phyloP scores from a whole-genome alignment of 345 rosid species.

The Camelina laxa region DNA sequence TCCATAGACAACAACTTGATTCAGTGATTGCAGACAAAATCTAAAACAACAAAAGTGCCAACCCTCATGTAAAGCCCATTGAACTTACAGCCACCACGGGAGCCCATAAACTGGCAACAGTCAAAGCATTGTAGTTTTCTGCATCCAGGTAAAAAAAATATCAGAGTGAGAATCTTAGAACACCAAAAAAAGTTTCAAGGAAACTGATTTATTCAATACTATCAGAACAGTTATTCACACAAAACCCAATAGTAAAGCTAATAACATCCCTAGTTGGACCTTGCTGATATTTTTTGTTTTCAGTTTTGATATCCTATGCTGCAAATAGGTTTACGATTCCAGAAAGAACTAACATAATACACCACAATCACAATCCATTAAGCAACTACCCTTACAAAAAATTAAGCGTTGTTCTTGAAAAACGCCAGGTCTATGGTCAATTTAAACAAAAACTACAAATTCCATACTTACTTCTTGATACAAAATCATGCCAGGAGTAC shows the following conservation, averaged over 20 bases:
- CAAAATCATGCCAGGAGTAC: conserved; percentile 98
- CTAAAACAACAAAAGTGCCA: conserved; percentile 19
- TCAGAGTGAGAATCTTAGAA: conserved; percentile 27
- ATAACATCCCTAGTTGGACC: conserved; percentile 16
- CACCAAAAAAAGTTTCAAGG: neutral
- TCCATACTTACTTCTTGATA: conserved; percentile 67
- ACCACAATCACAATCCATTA: conserved; percentile 1
- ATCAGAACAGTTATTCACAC: conserved; percentile 13
- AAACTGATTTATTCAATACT: conserved; percentile 1
- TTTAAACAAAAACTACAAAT: conserved; percentile 1
- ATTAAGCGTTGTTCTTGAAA: conserved; percentile 11
- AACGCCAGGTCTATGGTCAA: conserved; percentile 15
- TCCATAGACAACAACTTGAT: conserved; percentile 18
- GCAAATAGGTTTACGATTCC: neutral
- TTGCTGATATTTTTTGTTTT: conserved; percentile 8
- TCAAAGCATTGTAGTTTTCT: conserved; percentile 93
- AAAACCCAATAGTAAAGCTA: conserved; percentile 25
- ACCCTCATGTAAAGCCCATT: conserved; percentile 35
- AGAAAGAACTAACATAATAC: conserved; percentile 18
- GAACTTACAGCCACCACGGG: conserved; percentile 91
- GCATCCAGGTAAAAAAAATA: conserved; percentile 50
- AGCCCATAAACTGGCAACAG: conserved; percentile 88
- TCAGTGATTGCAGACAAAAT: conserved; percentile 27
- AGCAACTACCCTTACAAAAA: conserved; percentile 8
- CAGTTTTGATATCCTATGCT: conserved; percentile 26